Evolutionary conservation across 768 basidiomycete genomes (phyloP).

Genomic region (Xerocomellus amylosporus): DNA sequence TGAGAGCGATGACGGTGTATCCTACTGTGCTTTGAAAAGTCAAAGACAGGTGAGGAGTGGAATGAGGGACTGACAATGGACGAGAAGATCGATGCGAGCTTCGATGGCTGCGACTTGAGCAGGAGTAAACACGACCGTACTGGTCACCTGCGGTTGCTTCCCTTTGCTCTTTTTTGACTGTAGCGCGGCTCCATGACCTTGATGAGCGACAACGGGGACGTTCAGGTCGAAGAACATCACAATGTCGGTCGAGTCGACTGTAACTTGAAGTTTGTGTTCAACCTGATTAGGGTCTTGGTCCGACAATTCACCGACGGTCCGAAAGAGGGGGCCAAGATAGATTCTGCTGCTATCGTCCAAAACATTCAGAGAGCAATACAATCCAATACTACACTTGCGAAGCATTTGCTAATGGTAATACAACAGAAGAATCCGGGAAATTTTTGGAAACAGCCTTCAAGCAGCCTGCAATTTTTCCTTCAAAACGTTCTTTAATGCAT

Average conservation of each 20-base stretch:
- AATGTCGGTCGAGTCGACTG: not conserved
- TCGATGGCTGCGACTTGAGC: conserved; percentile 60
- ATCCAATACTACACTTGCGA: not conserved
- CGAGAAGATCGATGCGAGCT: conserved; percentile 61
- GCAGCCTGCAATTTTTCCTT: conserved; percentile 50
- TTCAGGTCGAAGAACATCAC: conserved; percentile 70
- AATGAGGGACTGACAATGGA: conserved; percentile 56
- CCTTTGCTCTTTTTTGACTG: conserved; percentile 31
- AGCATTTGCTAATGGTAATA: too few species aligned
- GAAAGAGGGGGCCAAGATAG: too few species aligned
- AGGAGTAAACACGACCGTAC: conserved; percentile 42
- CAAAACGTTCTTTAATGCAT: conserved; percentile 77
- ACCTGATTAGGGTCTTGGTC: not conserved
- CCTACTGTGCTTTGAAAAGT: conserved; percentile 56
- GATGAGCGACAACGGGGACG: conserved; percentile 43
- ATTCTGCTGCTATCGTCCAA: not conserved
- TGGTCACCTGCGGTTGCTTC: conserved; percentile 35
- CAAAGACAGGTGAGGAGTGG: not conserved
- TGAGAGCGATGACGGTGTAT: conserved; percentile 78
- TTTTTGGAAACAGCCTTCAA: not conserved
- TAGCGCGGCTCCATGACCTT: conserved; percentile 4
- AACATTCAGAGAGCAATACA: not conserved
- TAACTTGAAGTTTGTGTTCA: not conserved
- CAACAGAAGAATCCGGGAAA: not conserved
- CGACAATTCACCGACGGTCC: not conserved